phyloP scores from a whole-genome alignment of 2,329 filamentous ascomycete species.

The Fusarium anguioides region DNA sequence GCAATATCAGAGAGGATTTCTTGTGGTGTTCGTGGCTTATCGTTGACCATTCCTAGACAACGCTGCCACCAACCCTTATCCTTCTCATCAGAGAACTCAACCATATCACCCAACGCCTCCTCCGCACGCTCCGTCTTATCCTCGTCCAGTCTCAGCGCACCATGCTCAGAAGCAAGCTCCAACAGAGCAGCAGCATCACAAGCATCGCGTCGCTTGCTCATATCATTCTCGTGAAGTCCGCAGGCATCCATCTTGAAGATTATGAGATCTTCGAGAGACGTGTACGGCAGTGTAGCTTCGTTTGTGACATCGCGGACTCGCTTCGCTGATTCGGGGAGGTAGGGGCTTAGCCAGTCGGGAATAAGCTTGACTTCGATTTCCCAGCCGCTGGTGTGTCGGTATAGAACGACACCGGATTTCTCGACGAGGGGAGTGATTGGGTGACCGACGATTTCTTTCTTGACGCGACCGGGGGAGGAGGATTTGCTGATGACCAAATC shows the following conservation, averaged over 20 bases:
- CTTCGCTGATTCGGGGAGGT: slow-evolving; percentile 43
- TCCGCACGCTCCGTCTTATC: slow-evolving; percentile 42
- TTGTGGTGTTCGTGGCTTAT: slow-evolving; percentile 42
- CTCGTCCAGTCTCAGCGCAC: slow-evolving; percentile 41
- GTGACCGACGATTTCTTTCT: slow-evolving; percentile 46
- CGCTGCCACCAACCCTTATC: slow-evolving; percentile 48
- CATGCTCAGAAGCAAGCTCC: slow-evolving; percentile 43
- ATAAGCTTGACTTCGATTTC: slow-evolving; percentile 47
- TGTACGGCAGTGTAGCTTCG: slow-evolving; percentile 40
- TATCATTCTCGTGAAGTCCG: slow-evolving; percentile 42
- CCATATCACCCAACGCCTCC: slow-evolving; percentile 42
- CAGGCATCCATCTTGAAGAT: slow-evolving; percentile 47
- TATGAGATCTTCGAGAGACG: slow-evolving; percentile 44
- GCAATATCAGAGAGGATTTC: slow-evolving; percentile 47
- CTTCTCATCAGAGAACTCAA: slow-evolving; percentile 42
- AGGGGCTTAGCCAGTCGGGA: slow-evolving; percentile 47
- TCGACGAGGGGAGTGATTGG: slow-evolving; percentile 46
- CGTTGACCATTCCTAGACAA: slow-evolving; percentile 37
- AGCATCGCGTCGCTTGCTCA: slow-evolving; percentile 44
- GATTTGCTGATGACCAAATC: slow-evolving; percentile 47
- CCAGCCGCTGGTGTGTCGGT: slow-evolving; percentile 43
- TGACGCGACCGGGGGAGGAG: slow-evolving; percentile 45
- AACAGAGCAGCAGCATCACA: slow-evolving; percentile 43
- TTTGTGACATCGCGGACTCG: slow-evolving; percentile 36
- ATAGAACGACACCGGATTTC: slow-evolving; percentile 42